Percentiles rank a stretch among this genome's conserved stretches.
phyloP scores from a whole-genome alignment of 495 filamentous ascomycete species.

The Chaetomium tenue region DNA sequence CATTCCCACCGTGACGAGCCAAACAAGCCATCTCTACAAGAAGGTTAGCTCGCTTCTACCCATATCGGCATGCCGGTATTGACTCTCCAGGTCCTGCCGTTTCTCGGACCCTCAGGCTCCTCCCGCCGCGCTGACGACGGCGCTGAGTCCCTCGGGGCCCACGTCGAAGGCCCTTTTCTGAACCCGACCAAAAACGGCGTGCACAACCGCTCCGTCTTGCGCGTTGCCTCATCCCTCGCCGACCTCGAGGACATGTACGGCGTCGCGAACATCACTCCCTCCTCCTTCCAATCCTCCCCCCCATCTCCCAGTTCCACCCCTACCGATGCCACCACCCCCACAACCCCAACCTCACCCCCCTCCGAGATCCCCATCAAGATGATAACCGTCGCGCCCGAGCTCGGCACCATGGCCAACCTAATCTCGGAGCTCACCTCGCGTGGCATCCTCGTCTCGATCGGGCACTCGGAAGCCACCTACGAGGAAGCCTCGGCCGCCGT shows the following conservation, averaged over 20 bases:
- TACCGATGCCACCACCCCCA: no score
- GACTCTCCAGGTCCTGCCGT: slow-evolving; percentile 58
- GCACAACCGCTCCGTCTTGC: slow-evolving; percentile 66
- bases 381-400: slow-evolving; percentile 79
- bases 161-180: slow-evolving; percentile 83
- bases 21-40: slow-evolving; percentile 66
- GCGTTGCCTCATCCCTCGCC: slow-evolving; percentile 48
- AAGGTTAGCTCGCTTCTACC: slow-evolving; percentile 35
- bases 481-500: slow-evolving; percentile 67
- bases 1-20: slow-evolving; percentile 73
- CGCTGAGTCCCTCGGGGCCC: slow-evolving; percentile 77
- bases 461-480: slow-evolving; percentile 80
- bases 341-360: background rate
- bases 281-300: background rate
- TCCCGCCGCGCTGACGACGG: slow-evolving; percentile 57
- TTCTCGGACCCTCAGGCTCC: slow-evolving; percentile 64
- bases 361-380: slow-evolving; percentile 55
- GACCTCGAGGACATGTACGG: slow-evolving; percentile 72
- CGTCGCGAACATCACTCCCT: slow-evolving; percentile 53
- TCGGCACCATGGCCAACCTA: slow-evolving; percentile 58
- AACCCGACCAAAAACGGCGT: slow-evolving; percentile 68
- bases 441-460: slow-evolving; percentile 70
- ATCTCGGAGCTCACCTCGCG: slow-evolving; percentile 59
- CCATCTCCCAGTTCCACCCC: background rate
- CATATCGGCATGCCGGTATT: background rate